A percentile compares a stretch with the other conserved stretches of the same genome.
These are phyloP conservation scores for Abelmoschus esculentus DNA, from an alignment of 345 rosid species.

Conservation along the genomic window DNA sequence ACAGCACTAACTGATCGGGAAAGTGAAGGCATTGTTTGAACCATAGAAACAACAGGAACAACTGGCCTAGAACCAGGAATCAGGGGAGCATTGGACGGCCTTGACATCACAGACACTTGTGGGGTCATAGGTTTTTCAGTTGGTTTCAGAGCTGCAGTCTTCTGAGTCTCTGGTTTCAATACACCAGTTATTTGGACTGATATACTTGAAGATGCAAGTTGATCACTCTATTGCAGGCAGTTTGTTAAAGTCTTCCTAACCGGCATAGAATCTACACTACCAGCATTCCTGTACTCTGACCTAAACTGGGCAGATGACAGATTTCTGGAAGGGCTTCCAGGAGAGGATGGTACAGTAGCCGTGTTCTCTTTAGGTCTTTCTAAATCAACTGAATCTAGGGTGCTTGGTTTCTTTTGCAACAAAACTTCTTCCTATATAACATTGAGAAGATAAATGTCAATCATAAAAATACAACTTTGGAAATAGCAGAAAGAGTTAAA, in stretches of 20 bases:
- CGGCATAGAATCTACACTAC: constrained; percentile 26
- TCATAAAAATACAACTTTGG: neutral
- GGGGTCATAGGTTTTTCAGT: constrained; percentile 32
- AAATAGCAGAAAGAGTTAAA: neutral
- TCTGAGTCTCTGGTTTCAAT: constrained; percentile 41
- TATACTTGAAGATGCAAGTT: constrained; percentile 20
- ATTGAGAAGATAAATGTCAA: neutral
- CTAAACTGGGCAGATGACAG: constrained; percentile 32
- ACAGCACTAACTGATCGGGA: constrained; percentile 85
- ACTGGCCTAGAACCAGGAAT: constrained; percentile 49
- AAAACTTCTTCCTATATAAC: constrained; percentile 29
- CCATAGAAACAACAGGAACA: constrained; percentile 46
- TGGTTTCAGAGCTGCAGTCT: constrained; percentile 31
- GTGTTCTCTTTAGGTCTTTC: constrained; percentile 62
- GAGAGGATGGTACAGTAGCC: constrained; percentile 41
- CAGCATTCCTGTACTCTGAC: constrained; percentile 36
- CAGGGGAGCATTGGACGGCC: constrained; percentile 90
- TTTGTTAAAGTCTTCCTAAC: constrained; percentile 34
- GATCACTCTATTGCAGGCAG: constrained; percentile 39
- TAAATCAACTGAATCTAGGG: constrained; percentile 35
- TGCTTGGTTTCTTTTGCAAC: constrained; percentile 28
- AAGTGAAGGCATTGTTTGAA: constrained; percentile 55
- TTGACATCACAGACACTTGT: constrained; percentile 49
- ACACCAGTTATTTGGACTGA: constrained; percentile 21
- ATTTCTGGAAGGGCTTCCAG: constrained; percentile 39